Percentiles rank a stretch among this genome's conserved stretches.
Conservation (phyloP, 2,329 filamentous ascomycete species). For the Nemania abortiva region DNA sequence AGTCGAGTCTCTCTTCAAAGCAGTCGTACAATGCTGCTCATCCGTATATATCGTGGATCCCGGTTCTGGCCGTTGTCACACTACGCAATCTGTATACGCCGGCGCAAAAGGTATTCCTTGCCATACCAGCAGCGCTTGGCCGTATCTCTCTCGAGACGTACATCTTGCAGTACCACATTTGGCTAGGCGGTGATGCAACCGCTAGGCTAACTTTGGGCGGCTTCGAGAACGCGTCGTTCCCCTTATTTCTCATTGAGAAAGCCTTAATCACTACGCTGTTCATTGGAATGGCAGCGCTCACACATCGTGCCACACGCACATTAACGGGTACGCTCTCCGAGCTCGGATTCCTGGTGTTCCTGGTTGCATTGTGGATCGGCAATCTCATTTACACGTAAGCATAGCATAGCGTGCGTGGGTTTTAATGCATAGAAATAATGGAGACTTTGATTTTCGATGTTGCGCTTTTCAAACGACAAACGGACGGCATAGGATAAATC, state of each 20-base stretch:
- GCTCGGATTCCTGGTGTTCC: constrained; percentile 38
- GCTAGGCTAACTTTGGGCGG: constrained; percentile 57
- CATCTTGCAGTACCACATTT: constrained; percentile 71
- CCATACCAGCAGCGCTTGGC: constrained; percentile 66
- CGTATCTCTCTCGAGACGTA: constrained; percentile 69
- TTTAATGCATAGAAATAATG: constrained; percentile 43
- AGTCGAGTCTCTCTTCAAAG: constrained; percentile 47
- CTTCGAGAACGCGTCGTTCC: constrained; percentile 37
- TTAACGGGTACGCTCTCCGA: constrained; percentile 40
- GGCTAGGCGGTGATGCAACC: constrained; percentile 69
- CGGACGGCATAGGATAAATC: constrained; percentile 38
- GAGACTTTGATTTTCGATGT: constrained; percentile 39
- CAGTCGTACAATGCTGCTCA: constrained; percentile 63
- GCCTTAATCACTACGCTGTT: constrained; percentile 47
- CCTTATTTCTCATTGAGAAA: constrained; percentile 43
- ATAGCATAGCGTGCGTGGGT: constrained; percentile 39
- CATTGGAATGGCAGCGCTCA: constrained; percentile 43
- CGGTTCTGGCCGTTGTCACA: constrained; percentile 64
- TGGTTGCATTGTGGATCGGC: constrained; percentile 42
- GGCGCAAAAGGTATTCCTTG: constrained; percentile 59
- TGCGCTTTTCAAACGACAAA: constrained; percentile 35
- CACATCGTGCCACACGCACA: constrained; percentile 43
- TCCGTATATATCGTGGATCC: constrained; percentile 65
- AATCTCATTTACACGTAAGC: constrained; percentile 45
- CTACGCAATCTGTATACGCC: constrained; percentile 62